These are phyloP conservation scores for Cyclostephanos tholiformis DNA, from an alignment of 108 stramenopile genomes.

Conservation along the genomic window DNA sequence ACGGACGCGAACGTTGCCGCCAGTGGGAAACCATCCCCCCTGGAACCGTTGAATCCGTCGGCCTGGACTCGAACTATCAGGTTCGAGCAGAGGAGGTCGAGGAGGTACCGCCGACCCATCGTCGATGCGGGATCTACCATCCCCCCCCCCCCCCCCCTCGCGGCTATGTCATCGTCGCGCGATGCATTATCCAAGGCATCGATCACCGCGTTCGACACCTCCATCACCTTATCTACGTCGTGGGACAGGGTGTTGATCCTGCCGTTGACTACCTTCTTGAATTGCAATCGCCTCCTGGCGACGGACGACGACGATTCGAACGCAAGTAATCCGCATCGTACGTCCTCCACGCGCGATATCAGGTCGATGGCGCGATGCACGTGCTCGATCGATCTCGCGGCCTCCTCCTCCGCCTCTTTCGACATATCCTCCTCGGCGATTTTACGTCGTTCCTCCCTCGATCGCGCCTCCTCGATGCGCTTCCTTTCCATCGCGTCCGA, in stretches of 20 bases:
- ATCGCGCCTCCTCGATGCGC: neutral
- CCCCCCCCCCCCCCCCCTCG: conserved; percentile 34
- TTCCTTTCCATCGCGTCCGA: neutral
- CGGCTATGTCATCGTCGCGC: conserved; percentile 57
- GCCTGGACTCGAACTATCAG: conserved; percentile 83
- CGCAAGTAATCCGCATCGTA: conserved; percentile 56
- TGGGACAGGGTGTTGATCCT: conserved; percentile 83
- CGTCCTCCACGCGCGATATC: conserved; percentile 50
- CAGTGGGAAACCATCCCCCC: conserved; percentile 87
- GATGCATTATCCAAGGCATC: conserved; percentile 53
- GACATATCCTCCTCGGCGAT: conserved; percentile 3
- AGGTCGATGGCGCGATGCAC: conserved; percentile 53
- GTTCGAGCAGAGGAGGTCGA: conserved; percentile 76
- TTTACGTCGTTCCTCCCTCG: too few species aligned
- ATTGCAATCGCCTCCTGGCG: conserved; percentile 61
- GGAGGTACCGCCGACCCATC: conserved; percentile 72
- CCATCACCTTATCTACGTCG: conserved; percentile 62
- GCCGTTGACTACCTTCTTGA: conserved; percentile 85
- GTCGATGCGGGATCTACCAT: conserved; percentile 36
- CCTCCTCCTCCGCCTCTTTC: conserved; percentile 27
- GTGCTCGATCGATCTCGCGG: conserved; percentile 7
- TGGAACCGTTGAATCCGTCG: conserved; percentile 82
- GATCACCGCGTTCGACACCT: conserved; percentile 63
- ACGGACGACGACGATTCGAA: conserved; percentile 68
- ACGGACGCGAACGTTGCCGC: conserved; percentile 70